Evolutionary conservation across 768 basidiomycete genomes (phyloP).

Genomic region (Trametes villosa): DNA sequence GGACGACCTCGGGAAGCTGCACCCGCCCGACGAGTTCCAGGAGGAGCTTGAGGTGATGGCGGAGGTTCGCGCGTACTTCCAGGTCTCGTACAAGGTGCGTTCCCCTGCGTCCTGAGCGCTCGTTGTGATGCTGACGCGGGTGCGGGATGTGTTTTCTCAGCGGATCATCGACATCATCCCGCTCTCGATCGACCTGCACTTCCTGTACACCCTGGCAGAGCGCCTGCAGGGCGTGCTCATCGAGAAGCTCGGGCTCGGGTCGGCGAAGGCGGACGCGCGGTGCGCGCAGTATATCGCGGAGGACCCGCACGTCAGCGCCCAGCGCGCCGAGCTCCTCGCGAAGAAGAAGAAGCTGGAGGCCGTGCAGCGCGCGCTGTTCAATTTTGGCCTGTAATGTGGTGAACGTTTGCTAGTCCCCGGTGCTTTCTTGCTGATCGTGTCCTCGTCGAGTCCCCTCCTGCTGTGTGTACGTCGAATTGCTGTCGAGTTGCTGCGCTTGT

Average conservation of each 20-base stretch:
- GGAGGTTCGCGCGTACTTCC: slow-evolving; percentile 72
- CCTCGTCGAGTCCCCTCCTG: too few relatives aligned
- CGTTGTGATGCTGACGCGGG: too few relatives aligned
- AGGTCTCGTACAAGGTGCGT: slow-evolving; percentile 51
- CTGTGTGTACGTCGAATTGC: too few relatives aligned
- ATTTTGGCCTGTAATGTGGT: slow-evolving; percentile 34
- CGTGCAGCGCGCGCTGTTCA: slow-evolving; percentile 44
- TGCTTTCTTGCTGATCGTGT: too few relatives aligned
- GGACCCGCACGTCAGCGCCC: slow-evolving; percentile 43
- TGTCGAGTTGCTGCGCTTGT: too few relatives aligned
- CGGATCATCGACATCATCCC: slow-evolving; percentile 62
- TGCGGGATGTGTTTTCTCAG: too few relatives aligned
- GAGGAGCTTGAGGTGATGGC: slow-evolving; percentile 69
- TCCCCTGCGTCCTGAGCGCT: neutral
- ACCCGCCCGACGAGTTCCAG: slow-evolving; percentile 56
- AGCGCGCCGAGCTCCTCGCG: slow-evolving; percentile 40
- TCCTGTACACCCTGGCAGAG: slow-evolving; percentile 39
- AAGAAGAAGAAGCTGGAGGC: slow-evolving; percentile 43
- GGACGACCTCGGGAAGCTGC: slow-evolving; percentile 50
- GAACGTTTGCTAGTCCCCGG: too few relatives aligned
- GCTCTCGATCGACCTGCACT: slow-evolving; percentile 54
- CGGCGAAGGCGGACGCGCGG: slow-evolving; percentile 38
- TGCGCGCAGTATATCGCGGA: slow-evolving; percentile 51
- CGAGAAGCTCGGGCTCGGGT: slow-evolving; percentile 42
- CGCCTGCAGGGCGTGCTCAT: slow-evolving; percentile 41